Conservation (phyloP, 257 asterid species). For the Solanum chilense region DNA sequence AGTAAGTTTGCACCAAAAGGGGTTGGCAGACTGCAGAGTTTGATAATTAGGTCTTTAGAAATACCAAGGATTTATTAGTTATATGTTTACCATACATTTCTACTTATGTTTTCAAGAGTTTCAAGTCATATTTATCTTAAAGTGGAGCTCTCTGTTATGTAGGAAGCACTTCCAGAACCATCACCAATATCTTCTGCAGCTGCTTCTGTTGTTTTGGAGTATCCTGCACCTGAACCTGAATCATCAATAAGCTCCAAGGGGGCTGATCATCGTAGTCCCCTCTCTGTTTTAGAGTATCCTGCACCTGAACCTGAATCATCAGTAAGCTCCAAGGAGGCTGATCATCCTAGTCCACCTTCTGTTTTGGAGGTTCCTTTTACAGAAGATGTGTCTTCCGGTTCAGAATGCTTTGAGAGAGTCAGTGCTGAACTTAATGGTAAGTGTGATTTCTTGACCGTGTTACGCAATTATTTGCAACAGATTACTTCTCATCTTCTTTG, state of each 20-base stretch:
- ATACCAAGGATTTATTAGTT: not conserved
- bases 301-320: slow-evolving; percentile 38
- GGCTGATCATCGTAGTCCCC: slow-evolving; percentile 77
- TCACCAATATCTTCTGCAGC: not conserved
- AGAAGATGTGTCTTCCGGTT: slow-evolving; percentile 43
- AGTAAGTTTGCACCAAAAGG: not conserved
- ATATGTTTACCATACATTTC: not conserved
- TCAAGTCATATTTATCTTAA: not conserved
- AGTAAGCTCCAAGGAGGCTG: slow-evolving; percentile 63
- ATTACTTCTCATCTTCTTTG: not conserved
- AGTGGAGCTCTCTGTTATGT: not conserved
- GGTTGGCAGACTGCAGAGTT: not conserved
- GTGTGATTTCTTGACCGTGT: not conserved
- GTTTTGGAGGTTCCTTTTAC: slow-evolving; percentile 57
- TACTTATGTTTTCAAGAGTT: not conserved
- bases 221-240: slow-evolving; percentile 31
- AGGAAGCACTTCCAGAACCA: not conserved
- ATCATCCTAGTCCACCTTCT: slow-evolving; percentile 79
- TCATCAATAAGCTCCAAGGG: slow-evolving; percentile 56
- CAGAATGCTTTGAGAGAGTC: slow-evolving; percentile 76
- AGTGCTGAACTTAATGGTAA: slow-evolving; percentile 77
- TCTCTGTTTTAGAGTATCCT: slow-evolving; percentile 35
- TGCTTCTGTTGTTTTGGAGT: slow-evolving; percentile 3
- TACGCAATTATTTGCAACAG: not conserved
- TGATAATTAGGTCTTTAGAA: not conserved